Evolutionary conservation across 257 asterid genomes (phyloP), one percentile per base, ranked within the genome.

Genomic region (Solanum dulcamara): DNA sequence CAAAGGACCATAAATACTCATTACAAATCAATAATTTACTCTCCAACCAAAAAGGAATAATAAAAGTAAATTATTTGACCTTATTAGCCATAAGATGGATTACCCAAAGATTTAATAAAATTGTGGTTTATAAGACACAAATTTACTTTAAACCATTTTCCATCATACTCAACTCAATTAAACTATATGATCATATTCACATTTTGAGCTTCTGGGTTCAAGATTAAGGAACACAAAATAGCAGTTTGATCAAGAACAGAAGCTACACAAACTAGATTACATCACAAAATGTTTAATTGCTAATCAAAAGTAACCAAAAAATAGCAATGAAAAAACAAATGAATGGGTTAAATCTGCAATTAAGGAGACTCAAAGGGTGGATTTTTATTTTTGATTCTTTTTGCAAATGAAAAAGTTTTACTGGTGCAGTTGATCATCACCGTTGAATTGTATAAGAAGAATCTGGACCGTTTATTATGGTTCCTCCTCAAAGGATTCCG

Each of bases 401-500:
- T 74, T 44, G 37, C 13, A 44, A 13, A 4, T 15, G 59, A 26
- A 75, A 24, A 7, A 10, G 5, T 24, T 40, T 42, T 37, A 70
- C 51, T 38, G 6, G 17, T 22, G 20, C 20, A 24, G 33, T 74
- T 24, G 81, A 44, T 44, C 57, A 75, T 46, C 60, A 44, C 60
- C 60, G 38, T 75, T 44, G 24, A 75, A 26, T 7, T 75, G 60
- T 44, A 14, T 26, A 75, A 17, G 26, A 35, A 40, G 55, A 84
- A 86, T 86, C 86, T 18, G 64, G 81, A 28, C 89, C 90, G 91
- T 84, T 81, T 22, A 88, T 89, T 89, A 93, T 26, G 20, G 84
- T 17, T 86, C 84, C 87, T 91, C 88, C 24, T 90, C 91, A 2
- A 77, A 85, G 15, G 94, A 84, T 53, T 92, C 90, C 4, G 81